A percentile compares a stretch with the other conserved stretches of the same genome.
Conservation (phyloP, 306 rosid species). For the Citrullus mucosospermus region DNA sequence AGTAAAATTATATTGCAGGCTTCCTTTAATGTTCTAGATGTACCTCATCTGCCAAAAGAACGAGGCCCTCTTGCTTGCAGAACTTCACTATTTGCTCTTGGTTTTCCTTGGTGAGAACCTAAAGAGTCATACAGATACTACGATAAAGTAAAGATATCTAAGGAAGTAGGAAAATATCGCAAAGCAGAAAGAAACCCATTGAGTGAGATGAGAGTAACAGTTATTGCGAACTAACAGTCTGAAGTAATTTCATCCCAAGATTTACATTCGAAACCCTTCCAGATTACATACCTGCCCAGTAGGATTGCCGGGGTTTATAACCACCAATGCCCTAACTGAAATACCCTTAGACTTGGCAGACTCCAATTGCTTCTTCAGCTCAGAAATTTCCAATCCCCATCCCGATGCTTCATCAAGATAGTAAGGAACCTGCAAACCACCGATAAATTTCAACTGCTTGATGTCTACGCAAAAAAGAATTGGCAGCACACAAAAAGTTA, state of each 20-base stretch:
- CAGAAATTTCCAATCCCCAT: constrained; percentile 79
- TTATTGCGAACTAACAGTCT: not conserved
- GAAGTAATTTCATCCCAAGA: not conserved
- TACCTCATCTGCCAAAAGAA: constrained; percentile 98
- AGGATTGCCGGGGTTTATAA: constrained; percentile 96
- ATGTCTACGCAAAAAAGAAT: not conserved
- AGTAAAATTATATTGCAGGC: not conserved
- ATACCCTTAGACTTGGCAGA: constrained; percentile 66
- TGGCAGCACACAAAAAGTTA: not conserved
- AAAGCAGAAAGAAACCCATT: not conserved
- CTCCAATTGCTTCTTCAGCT: constrained; percentile 61
- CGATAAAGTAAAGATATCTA: not conserved
- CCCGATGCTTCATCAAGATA: constrained; percentile 76
- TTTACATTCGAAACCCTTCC: not conserved
- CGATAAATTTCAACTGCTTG: not conserved
- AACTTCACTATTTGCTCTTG: constrained; percentile 67
- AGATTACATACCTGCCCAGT: constrained; percentile 69
- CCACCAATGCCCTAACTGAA: constrained; percentile 75
- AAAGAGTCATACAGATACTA: not conserved
- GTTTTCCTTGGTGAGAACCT: constrained; percentile 67
- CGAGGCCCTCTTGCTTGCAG: constrained; percentile 79
- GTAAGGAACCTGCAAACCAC: constrained; percentile 61
- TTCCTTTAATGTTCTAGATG: not conserved
- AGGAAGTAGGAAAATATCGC: not conserved
- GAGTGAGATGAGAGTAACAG: not conserved